Evolutionary conservation across 768 basidiomycete species (phyloP).

Genomic region (Suillus hirtellus): DNA sequence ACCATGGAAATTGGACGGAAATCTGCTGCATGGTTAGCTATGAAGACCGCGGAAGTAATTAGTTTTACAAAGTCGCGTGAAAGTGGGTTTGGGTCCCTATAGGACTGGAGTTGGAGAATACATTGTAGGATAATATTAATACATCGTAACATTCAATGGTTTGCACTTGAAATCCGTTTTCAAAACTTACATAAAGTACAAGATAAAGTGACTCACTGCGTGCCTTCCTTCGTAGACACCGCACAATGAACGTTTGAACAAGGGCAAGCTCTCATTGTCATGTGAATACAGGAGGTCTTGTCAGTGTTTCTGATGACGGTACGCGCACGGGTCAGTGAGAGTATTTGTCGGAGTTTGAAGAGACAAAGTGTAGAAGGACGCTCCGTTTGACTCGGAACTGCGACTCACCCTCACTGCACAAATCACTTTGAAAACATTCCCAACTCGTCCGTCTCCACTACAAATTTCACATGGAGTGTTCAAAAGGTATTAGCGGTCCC

Average conservation of each 20-base stretch:
- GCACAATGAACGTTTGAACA: not conserved
- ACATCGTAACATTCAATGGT: not conserved
- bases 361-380: no score
- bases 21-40: not conserved
- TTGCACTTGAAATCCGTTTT: not conserved
- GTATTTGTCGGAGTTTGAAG: no score
- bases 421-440: not conserved
- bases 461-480: not conserved
- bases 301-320: no score
- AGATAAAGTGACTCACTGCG: not conserved
- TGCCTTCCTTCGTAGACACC: not conserved
- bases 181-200: not conserved
- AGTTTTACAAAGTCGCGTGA: not conserved
- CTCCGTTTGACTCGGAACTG: no score
- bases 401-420: not conserved
- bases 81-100: not conserved
- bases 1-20: not conserved
- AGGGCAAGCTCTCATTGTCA: not conserved
- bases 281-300: no score
- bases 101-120: not conserved
- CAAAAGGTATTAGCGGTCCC: not conserved
- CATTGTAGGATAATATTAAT: not conserved
- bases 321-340: no score
- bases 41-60: not conserved
- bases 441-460: not conserved